Evolutionary conservation across 2,329 filamentous ascomycete species (phyloP), one percentile per base, ranked within the genome.

Genomic region (Fusarium sp.): DNA sequence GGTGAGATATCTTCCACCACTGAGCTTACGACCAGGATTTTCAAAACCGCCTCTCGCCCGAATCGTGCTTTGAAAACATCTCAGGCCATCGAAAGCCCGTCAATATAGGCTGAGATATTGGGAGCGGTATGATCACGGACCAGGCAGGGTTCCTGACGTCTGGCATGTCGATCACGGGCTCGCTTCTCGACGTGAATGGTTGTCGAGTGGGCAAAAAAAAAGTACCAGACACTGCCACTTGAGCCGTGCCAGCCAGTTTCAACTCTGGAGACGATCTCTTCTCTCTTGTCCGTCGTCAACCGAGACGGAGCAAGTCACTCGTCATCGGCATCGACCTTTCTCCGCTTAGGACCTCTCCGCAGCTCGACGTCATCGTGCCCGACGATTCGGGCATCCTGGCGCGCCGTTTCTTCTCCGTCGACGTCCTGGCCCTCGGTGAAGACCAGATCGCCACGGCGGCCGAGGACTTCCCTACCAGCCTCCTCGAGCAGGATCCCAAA

Each of bases 401-500:
- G 66, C 60, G 61, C 62, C 62, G 60, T 63, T 27, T 77, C 73
- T 57, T 75, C 70, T 62, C 71, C 54, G 60, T 62, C 57, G 35
- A 78, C 73, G 18, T 76, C 71, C 40, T 82, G 80, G 6, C 86
- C 88, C 79, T 95, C 93, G 0, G 92, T 90, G 78, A 96, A 93
- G 2, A 93, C 92, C 57, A 94, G 80, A 81, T 94, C 91, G 24
- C 93, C 93, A 14, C 85, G 88, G 64, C 86, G 84, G 6, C 92
- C 93, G 22, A 95, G 83, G 7, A 86, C 80, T 56, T 91, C 89
- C 45, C 87, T 85, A 18, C 89, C 87, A 4, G 89, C 88, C 81
- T 96, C 93, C 82, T 96, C 93, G 47, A 95, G 83, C 66, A 96
- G 81, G 58, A 96, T 90, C 1, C 93, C 93, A 77, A 96, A 86